Base-by-base conservation (phyloP, 2,329 filamentous ascomycete species). In the Pseudodiploospora longispora region DNA sequence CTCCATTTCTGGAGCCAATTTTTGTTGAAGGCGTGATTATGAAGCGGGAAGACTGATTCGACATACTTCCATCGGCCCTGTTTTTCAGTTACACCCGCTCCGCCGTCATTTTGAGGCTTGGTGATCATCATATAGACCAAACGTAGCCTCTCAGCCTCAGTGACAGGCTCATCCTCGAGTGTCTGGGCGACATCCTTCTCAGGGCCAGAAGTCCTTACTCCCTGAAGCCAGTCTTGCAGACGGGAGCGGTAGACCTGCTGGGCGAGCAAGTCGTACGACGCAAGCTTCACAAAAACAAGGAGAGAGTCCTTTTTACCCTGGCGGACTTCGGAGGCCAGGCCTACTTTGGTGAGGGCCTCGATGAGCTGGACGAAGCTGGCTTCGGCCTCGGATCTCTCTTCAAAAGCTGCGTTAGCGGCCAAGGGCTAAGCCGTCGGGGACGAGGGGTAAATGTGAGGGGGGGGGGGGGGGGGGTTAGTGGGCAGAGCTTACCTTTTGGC, bases 161-260 rank as follows among this genome's bases (percentile, higher is more conserved):
- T 87, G 46, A 96, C 75, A 1, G 89, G 85, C 53, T 95, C 84
- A 10, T 78, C 69, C 47, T 82, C 71, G 42, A 94, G 76, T 10
- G 82, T 77, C 47, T 79, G 72, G 39, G 76, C 68, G 12, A 87
- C 79, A 52, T 94, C 82, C 58, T 81, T 83, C 44, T 81, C 76
- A 0, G 91, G 91, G 32, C 88, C 82, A 19, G 80, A 77, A 40
- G 85, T 76, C 50, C 88, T 83, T 43, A 96, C 84, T 42, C 90
- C 89, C 60, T 93, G 85, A 31, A 97, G 79, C 88, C 90, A 98
- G 66, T 97, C 93, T 60, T 89, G 86, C 12, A 96, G 82, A 51
- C 93, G 81, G 44, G 86, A 87, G 52, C 88, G 80, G 64, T 95
- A 94, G 40, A 95, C 78, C 57, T 95, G 87, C 51, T 82, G 80